Base-by-base conservation (phyloP, 345 rosid genomes). In the Arabidopsis arenosa region DNA sequence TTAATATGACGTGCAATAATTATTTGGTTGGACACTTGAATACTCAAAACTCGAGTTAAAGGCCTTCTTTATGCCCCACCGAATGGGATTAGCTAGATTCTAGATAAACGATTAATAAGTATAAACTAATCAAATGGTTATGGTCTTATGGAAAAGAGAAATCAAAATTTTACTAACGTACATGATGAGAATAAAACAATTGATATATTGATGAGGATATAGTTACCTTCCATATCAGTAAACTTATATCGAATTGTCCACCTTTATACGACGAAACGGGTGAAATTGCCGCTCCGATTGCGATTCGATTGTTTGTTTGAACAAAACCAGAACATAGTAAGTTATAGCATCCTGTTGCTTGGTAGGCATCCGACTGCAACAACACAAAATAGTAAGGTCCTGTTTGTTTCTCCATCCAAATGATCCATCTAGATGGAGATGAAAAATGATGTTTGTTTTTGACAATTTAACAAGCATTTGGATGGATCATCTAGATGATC, bases 201-300 rank as follows among this genome's bases (percentile, higher is more conserved):
- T n/a, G 6, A 52, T 41, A 30, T 11, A 63, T 1, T 12, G 55
- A 36, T 41, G 59, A 47, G 9, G 7, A 47, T 8, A 39, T 8
- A 39, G 10, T 66, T 90, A 96, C 99, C 99, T 96, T 96, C 99
- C 99, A 96, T 65, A 96, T 76, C 75, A 96, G 64, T 68, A 96
- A 78, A 74, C 96, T 96, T 11, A 96, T 96, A 70, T 96, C 99
- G 57, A 96, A 96, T 66, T 96, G 99, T 11, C 99, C 98, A 0
- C 91, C 99, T n/a, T 41, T 75, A 74, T 88, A 93, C 0, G 93
- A 77, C 0, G 99, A 96, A 21, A 93, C 87, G 2, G 99, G 99
- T 14, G 98, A 90, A 75, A 96, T 96, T 5, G 98, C 96, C 33
- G 99, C 99, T 41, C 99, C 99, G 4, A 96, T 86, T 4, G 98